A percentile compares a stretch with the other conserved stretches of the same genome.
These are phyloP conservation scores for Plantago lanceolata DNA, from an alignment of 305 asterid genomes.

Conservation along the genomic window DNA sequence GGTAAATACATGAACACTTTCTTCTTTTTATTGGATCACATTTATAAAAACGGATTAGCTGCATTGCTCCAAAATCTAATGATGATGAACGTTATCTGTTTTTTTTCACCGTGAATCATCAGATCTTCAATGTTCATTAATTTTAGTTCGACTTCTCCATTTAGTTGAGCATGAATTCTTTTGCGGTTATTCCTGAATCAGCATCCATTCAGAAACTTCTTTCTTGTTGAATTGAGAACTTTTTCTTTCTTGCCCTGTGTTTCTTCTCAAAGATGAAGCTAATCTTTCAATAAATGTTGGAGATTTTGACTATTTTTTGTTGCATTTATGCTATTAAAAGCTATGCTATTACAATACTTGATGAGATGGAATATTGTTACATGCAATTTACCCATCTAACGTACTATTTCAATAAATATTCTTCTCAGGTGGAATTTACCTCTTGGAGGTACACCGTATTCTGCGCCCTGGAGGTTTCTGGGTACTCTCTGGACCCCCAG, in stretches of 20 bases:
- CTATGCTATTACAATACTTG: neutral
- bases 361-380: neutral
- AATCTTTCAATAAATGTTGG: neutral
- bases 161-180: no score
- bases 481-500: conserved; percentile 96
- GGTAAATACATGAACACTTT: conserved; percentile 33
- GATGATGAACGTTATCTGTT: neutral
- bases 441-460: conserved; percentile 81
- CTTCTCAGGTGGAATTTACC: conserved; percentile 79
- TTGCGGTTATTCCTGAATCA: no score
- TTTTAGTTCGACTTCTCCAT: neutral
- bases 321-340: no score
- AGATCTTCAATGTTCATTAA: neutral
- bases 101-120: neutral
- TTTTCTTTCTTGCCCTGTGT: neutral
- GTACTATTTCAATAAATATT: neutral
- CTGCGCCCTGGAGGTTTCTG: conserved; percentile 91
- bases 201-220: no score
- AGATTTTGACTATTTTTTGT: neutral
- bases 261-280: neutral
- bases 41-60: no score
- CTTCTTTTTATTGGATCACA: no score
- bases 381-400: neutral
- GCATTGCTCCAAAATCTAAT: no score
- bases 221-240: neutral